Percentiles rank a stretch among this genome's conserved stretches.
phyloP scores from a whole-genome alignment of 768 basidiomycete genomes.

The Ramaria sp. region DNA sequence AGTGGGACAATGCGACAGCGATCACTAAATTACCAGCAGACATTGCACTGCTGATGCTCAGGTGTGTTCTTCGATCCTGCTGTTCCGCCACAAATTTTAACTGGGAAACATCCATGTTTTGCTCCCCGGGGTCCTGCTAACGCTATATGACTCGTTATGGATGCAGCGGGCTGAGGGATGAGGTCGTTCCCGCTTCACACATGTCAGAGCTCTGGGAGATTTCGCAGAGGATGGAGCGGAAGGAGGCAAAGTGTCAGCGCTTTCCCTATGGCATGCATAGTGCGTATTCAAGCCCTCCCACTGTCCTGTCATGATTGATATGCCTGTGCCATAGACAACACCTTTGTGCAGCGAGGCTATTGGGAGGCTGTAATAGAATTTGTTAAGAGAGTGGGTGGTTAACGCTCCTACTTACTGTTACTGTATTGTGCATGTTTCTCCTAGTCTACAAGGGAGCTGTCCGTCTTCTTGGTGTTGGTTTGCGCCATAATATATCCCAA shows the following conservation, averaged over 20 bases:
- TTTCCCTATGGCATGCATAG: constrained; percentile 26
- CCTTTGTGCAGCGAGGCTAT: constrained; percentile 10
- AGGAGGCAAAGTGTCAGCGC: constrained; percentile 20
- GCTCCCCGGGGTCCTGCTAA: too few relatives aligned
- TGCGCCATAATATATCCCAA: neutral
- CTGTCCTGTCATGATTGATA: neutral
- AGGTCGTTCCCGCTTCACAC: constrained; percentile 64
- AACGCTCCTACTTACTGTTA: too few relatives aligned
- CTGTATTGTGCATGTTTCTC: neutral
- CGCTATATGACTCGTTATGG: too few relatives aligned
- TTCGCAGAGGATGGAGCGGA: constrained; percentile 21
- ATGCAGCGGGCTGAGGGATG: constrained; percentile 63
- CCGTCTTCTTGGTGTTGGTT: too few relatives aligned
- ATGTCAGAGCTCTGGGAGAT: constrained; percentile 68
- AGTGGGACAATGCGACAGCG: constrained; percentile 72
- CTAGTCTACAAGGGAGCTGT: neutral
- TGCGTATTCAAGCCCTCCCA: neutral
- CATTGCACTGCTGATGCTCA: constrained; percentile 25
- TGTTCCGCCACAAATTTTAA: too few relatives aligned
- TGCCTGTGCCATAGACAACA: constrained; percentile 14
- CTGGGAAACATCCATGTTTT: too few relatives aligned
- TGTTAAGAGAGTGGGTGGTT: neutral
- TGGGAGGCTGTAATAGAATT: constrained; percentile 8
- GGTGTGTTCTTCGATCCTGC: too few relatives aligned
- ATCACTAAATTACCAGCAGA: constrained; percentile 25